Evolutionary conservation across 2,329 filamentous ascomycete genomes (phyloP), one percentile per base, ranked within the genome.

Genomic region (Pseudocercospora crystallina): DNA sequence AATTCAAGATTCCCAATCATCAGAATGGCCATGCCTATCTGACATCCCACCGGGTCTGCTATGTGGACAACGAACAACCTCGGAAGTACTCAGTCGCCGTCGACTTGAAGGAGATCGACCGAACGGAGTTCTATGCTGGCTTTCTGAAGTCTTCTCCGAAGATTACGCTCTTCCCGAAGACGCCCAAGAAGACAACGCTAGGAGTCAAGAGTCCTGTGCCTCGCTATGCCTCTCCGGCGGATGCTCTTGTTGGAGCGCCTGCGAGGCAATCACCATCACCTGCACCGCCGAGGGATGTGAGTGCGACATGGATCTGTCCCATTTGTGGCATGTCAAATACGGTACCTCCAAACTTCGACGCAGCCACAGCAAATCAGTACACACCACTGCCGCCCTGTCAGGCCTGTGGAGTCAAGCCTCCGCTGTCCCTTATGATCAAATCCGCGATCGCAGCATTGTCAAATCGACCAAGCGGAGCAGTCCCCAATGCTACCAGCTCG

Each of bases 21-120:
- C 94, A 99, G 69, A 90, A 96, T 75, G 94, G 94, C 44, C 90
- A 96, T 74, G 90, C 94, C 48, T 99, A 99, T 69, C 72, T 99
- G 71, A 99, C 94, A 13, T 96, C 94, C 8, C 92, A 97, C 72
- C 87, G 94, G 46, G 84, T 90, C 55, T 99, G 92, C 76, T 99
- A 97, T 68, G 89, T 99, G 58, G 91, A 96, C 67, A 87, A 90
- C 64, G 80, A 83, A 30, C 87, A 96, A 57, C 90, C 94, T 12
- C 82, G 92, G 57, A 87, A 87, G 66, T 84, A 89, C 69, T 96
- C 91, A 0, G 81, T 91, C 30, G 87, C 89, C 12, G 79, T 99
- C 47, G 88, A 96, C 60, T 75, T 99, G 47, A 95, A 91, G 67
- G 88, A 96, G 68, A 84, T 99, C 38, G 94, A 99, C 63, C 83